Percentiles rank a stretch among this genome's conserved stretches.
Evolutionary conservation across 2,329 filamentous ascomycete genomes (phyloP).

Genomic region (Hypoxylon sp.): DNA sequence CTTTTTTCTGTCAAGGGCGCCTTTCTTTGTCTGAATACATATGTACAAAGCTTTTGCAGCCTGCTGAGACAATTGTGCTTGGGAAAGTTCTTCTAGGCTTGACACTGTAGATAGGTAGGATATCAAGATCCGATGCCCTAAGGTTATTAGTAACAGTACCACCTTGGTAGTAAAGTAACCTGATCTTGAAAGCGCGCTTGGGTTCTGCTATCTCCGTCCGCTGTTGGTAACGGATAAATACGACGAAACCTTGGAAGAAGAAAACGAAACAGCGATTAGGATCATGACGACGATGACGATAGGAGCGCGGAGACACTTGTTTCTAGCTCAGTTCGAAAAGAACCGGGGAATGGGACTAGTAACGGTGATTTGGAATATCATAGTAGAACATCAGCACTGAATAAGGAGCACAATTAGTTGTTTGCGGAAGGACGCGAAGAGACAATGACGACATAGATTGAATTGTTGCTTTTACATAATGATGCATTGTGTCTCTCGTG

Average conservation of each 20-base stretch:
- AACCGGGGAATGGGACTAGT: constrained; percentile 6
- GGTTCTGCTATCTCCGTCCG: neutral
- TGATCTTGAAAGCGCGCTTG: constrained; percentile 1
- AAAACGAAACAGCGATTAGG: constrained; percentile 20
- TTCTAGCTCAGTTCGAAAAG: neutral
- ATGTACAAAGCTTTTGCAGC: neutral
- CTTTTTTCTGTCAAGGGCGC: constrained; percentile 10
- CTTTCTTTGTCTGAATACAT: too few species aligned
- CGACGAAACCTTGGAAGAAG: constrained; percentile 24
- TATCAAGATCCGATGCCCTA: neutral
- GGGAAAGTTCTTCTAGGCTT: neutral
- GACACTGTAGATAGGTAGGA: constrained; percentile 12
- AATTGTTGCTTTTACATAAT: constrained; percentile 14
- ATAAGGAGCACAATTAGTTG: constrained; percentile 10
- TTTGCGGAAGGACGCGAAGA: constrained; percentile 13
- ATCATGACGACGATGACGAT: constrained; percentile 29
- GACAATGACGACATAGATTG: constrained; percentile 39
- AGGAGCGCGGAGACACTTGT: constrained; percentile 20
- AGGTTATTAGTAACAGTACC: constrained; percentile 9
- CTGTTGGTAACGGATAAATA: constrained; percentile 12
- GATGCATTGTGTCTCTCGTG: constrained; percentile 12
- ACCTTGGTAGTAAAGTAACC: neutral
- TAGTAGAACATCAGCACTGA: neutral
- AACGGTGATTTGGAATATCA: constrained; percentile 3
- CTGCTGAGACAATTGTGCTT: constrained; percentile 20